Conservation (phyloP, 2,329 filamentous ascomycete species). For the Stagonosporopsis tanaceti region DNA sequence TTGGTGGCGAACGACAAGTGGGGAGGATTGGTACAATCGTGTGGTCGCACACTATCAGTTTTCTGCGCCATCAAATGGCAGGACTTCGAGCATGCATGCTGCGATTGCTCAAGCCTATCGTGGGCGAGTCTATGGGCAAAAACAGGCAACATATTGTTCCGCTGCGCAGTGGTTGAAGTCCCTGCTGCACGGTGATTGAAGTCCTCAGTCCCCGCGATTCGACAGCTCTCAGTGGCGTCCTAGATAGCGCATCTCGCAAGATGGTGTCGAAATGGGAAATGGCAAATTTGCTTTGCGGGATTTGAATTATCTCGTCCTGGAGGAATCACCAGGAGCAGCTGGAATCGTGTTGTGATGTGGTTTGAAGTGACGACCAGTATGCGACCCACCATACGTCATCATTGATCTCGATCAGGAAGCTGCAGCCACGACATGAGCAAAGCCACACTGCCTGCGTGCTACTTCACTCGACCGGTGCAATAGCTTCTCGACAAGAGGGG, state of each 20-base stretch:
- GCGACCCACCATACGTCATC: neutral
- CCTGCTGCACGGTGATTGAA: too few relatives aligned
- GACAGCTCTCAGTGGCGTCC: neutral
- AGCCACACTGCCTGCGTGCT: neutral
- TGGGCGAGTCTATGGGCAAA: neutral
- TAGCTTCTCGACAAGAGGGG: neutral
- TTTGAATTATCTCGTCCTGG: neutral
- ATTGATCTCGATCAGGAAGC: neutral
- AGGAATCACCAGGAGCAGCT: neutral
- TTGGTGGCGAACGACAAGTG: neutral
- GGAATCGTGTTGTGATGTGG: neutral
- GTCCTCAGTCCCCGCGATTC: neutral
- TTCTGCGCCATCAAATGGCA: neutral
- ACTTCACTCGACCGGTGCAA: neutral
- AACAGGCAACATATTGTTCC: too few relatives aligned
- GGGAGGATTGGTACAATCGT: neutral
- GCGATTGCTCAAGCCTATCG: neutral
- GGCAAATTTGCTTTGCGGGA: neutral
- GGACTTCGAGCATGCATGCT: neutral
- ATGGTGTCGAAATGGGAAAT: too few relatives aligned
- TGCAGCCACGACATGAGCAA: neutral
- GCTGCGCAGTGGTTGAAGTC: too few relatives aligned
- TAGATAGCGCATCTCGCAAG: too few relatives aligned
- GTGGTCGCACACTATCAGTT: neutral
- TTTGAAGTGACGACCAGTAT: neutral